Conservation (phyloP, 805 yeast genomes). For the Yamadazyma philogaea region DNA sequence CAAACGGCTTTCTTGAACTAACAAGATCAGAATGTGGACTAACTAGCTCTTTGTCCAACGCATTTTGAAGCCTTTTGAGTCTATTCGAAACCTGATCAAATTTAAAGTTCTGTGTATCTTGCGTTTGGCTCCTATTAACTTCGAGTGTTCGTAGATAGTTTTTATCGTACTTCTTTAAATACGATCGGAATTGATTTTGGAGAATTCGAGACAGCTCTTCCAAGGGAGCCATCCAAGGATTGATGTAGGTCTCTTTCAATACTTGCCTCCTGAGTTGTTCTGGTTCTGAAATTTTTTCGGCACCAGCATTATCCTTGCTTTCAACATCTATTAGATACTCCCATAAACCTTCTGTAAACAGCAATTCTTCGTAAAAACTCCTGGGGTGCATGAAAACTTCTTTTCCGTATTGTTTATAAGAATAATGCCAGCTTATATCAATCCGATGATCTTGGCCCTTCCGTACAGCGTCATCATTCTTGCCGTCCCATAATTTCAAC, state of each 20-base stretch:
- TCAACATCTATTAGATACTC: conserved; percentile 20
- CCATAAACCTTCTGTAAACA: conserved; percentile 34
- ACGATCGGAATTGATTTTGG: conserved; percentile 13
- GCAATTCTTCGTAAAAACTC: conserved; percentile 24
- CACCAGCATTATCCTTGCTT: background rate
- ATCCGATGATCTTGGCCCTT: conserved; percentile 27
- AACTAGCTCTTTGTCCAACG: conserved; percentile 20
- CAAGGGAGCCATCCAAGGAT: conserved; percentile 13
- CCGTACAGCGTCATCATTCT: conserved; percentile 9
- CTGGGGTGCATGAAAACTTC: conserved; percentile 24
- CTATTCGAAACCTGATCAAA: conserved; percentile 14
- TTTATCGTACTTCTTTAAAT: conserved; percentile 16
- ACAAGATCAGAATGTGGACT: conserved; percentile 36
- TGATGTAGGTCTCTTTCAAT: background rate
- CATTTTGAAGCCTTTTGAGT: conserved; percentile 14
- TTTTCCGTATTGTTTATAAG: conserved; percentile 6
- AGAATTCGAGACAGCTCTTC: conserved; percentile 11
- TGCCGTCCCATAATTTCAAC: conserved; percentile 27
- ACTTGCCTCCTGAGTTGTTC: background rate
- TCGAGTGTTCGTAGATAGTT: conserved; percentile 3
- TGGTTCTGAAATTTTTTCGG: conserved; percentile 3
- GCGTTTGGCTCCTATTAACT: conserved; percentile 14
- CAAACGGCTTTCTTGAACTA: background rate
- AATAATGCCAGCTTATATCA: conserved; percentile 19
- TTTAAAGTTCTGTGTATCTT: conserved; percentile 16